phyloP scores from a whole-genome alignment of 257 asterid species.

The Euphrasia confusa region DNA sequence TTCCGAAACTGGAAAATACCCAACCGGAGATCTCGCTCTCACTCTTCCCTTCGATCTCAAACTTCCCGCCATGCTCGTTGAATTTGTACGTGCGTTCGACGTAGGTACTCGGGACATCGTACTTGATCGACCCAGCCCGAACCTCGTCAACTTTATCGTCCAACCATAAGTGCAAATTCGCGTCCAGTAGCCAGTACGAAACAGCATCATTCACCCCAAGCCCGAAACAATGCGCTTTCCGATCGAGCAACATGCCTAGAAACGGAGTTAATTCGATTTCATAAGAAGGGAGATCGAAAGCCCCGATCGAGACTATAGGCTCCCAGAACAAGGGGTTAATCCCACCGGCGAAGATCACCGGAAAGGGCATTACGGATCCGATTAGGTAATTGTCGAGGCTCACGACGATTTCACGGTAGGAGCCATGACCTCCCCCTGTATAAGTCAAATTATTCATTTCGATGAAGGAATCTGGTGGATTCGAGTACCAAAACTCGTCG shows the following conservation, averaged over 20 bases:
- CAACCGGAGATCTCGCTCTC: conserved; percentile 55
- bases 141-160: conserved; percentile 42
- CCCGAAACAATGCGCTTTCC: conserved; percentile 41
- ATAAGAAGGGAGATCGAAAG: conserved; percentile 78
- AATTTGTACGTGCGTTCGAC: conserved; percentile 34
- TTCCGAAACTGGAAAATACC: conserved; percentile 72
- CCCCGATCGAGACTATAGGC: conserved; percentile 80
- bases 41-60: conserved; percentile 44
- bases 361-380: conserved; percentile 75
- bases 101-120: conserved; percentile 28
- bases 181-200: conserved; percentile 75
- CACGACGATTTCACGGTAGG: conserved; percentile 65
- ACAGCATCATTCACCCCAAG: conserved; percentile 55
- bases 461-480: conserved; percentile 73
- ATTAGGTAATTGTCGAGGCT: conserved; percentile 52
- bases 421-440: conserved; percentile 56
- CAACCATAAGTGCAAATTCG: conserved; percentile 79
- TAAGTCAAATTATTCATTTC: conserved; percentile 31
- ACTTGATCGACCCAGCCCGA: conserved; percentile 41
- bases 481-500: conserved; percentile 91
- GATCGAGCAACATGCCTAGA: conserved; percentile 54
- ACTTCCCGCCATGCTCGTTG: conserved; percentile 46
- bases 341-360: conserved; percentile 76
- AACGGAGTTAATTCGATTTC: conserved; percentile 72
- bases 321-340: conserved; percentile 82